phyloP scores from a whole-genome alignment of 768 basidiomycete species.

The Artomyces pyxidatus region DNA sequence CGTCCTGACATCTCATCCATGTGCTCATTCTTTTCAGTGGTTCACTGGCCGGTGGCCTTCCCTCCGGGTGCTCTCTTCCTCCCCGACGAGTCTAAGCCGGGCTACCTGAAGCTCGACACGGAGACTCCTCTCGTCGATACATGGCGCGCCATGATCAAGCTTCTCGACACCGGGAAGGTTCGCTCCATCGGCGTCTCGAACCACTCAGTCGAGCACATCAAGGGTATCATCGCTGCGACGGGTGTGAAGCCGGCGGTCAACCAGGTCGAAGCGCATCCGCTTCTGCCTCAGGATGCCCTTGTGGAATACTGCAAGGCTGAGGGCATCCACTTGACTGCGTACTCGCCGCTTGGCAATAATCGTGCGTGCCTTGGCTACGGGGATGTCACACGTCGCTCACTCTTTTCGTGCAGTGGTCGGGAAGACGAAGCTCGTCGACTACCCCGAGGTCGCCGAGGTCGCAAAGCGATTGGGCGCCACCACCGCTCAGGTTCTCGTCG shows the following conservation, averaged over 20 bases:
- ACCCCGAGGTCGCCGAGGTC: constrained; percentile 51
- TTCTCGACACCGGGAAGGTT: constrained; percentile 64
- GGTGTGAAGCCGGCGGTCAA: constrained; percentile 70
- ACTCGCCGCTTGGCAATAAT: constrained; percentile 76
- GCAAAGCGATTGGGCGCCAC: constrained; percentile 57
- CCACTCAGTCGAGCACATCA: constrained; percentile 58
- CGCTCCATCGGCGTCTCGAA: constrained; percentile 76
- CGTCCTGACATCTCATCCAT: no score
- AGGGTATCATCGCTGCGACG: constrained; percentile 61
- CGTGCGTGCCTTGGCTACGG: no score
- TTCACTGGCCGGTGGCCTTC: constrained; percentile 80
- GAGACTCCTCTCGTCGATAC: constrained; percentile 64
- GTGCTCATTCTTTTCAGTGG: no score
- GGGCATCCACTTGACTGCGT: constrained; percentile 63
- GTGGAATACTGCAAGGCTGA: constrained; percentile 60
- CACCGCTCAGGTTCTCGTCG: constrained; percentile 75
- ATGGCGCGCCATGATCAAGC: constrained; percentile 72
- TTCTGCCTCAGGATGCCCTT: constrained; percentile 68
- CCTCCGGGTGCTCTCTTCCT: constrained; percentile 49
- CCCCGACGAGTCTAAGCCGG: constrained; percentile 33
- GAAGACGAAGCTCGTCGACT: constrained; percentile 60
- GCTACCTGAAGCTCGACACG: constrained; percentile 45
- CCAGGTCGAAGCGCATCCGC: constrained; percentile 81
- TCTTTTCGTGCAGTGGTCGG: constrained; percentile 49
- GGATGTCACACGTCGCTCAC: no score